A percentile compares a stretch with the other conserved stretches of the same genome.
Conservation (phyloP, 805 yeast genomes). For the Wickerhamomyces pijperi region DNA sequence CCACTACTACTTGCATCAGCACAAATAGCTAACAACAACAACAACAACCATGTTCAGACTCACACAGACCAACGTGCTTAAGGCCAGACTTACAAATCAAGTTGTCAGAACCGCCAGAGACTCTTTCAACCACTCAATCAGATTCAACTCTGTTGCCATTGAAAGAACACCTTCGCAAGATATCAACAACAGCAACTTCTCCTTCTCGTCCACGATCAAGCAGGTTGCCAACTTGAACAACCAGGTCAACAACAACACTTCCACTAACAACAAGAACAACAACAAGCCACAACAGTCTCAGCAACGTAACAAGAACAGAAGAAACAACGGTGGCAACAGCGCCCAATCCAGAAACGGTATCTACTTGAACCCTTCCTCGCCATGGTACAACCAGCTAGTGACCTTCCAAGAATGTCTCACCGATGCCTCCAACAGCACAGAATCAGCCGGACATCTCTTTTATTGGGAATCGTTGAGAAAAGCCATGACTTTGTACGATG, state of each 20-base stretch:
- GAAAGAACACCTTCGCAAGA: slow-evolving; percentile 19
- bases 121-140: slow-evolving; percentile 25
- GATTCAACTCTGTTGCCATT: slow-evolving; percentile 25
- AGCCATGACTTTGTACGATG: slow-evolving; percentile 39
- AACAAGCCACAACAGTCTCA: slow-evolving; percentile 3
- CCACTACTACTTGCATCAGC: too few species aligned
- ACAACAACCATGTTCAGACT: slow-evolving; percentile 17
- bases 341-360: slow-evolving; percentile 15
- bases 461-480: slow-evolving; percentile 43
- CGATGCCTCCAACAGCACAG: slow-evolving; percentile 21
- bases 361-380: slow-evolving; percentile 20
- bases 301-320: slow-evolving; percentile 4
- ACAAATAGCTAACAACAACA: too few species aligned
- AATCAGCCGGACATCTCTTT: slow-evolving; percentile 30
- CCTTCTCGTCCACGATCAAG: slow-evolving; percentile 18
- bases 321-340: slow-evolving; percentile 9
- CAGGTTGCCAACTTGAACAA: slow-evolving; percentile 19
- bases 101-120: slow-evolving; percentile 27
- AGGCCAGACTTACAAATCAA: slow-evolving; percentile 28
- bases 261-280: background rate
- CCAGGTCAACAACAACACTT: slow-evolving; percentile 1
- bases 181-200: slow-evolving; percentile 12
- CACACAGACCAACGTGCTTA: slow-evolving; percentile 15
- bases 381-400: slow-evolving; percentile 37
- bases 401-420: slow-evolving; percentile 42